phyloP scores from a whole-genome alignment of 1,284 basidiomycete species.

The Marasmius sp. region DNA sequence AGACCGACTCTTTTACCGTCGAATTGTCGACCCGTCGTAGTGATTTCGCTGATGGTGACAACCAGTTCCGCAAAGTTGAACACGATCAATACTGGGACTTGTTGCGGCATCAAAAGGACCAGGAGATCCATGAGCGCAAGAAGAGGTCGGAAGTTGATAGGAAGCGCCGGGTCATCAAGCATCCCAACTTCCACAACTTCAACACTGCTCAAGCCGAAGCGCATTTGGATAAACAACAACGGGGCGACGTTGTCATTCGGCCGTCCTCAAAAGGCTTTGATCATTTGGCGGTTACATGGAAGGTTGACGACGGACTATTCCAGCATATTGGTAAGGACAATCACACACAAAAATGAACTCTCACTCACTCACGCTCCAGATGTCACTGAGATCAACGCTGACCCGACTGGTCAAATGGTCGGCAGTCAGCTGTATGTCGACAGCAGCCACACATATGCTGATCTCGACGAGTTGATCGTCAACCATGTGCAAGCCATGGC shows the following conservation, averaged over 20 bases:
- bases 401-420: conserved; percentile 66
- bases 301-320: conserved; percentile 95
- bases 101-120: conserved; percentile 66
- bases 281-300: conserved; percentile 98
- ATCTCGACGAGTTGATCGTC: conserved; percentile 97
- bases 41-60: conserved; percentile 72
- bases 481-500: conserved; percentile 96
- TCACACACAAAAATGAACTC: neutral
- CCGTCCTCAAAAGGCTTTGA: conserved; percentile 94
- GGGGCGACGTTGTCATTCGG: conserved; percentile 94
- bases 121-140: conserved; percentile 77
- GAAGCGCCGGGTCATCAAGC: conserved; percentile 89
- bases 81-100: conserved; percentile 71
- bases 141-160: conserved; percentile 80
- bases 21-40: conserved; percentile 75
- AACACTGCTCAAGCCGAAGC: conserved; percentile 89
- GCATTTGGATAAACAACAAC: conserved; percentile 86
- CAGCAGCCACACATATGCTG: conserved; percentile 82
- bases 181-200: conserved; percentile 98
- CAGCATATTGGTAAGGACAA: conserved; percentile 86
- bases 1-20: conserved; percentile 66
- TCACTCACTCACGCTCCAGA: conserved; percentile 48
- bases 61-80: conserved; percentile 63
- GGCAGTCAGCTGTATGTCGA: conserved; percentile 83
- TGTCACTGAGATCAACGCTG: conserved; percentile 84